Conservation (phyloP, 1,284 basidiomycete genomes). For the Trametes polyzona region DNA sequence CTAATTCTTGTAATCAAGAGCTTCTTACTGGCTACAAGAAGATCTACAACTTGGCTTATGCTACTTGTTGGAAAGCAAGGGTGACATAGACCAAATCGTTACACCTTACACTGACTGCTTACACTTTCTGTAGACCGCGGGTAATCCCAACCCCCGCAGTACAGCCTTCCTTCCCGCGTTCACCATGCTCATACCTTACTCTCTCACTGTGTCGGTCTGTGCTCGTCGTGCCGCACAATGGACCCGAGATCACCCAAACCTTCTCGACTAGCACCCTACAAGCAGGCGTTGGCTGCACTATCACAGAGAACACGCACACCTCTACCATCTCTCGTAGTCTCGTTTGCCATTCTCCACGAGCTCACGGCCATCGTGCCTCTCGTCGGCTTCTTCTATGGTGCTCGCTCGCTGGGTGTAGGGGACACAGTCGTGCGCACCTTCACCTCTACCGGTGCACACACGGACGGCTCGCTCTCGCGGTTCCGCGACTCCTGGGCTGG, state of each 20-base stretch:
- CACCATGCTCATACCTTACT: neutral
- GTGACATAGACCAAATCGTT: no score
- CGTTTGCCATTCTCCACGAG: conserved; percentile 88
- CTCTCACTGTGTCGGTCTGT: neutral
- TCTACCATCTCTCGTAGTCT: conserved; percentile 75
- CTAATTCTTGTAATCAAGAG: no score
- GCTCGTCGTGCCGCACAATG: neutral
- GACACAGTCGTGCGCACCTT: conserved; percentile 59
- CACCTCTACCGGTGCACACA: conserved; percentile 6
- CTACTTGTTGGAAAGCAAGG: no score
- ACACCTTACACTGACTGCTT: neutral
- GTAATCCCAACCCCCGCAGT: no score
- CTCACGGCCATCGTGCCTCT: conserved; percentile 84
- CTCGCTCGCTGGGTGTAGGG: conserved; percentile 74
- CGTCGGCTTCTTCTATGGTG: conserved; percentile 74
- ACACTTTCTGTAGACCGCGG: no score
- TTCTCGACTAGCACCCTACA: conserved; percentile 47
- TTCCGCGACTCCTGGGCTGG: conserved; percentile 41
- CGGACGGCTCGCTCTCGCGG: conserved; percentile 2
- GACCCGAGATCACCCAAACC: conserved; percentile 1
- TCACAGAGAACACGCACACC: conserved; percentile 72
- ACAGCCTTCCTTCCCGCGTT: neutral
- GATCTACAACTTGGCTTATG: neutral
- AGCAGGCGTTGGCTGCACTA: conserved; percentile 54
- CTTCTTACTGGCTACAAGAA: no score